Conservation (phyloP, 768 basidiomycete species). For the Amanita rimosa region DNA sequence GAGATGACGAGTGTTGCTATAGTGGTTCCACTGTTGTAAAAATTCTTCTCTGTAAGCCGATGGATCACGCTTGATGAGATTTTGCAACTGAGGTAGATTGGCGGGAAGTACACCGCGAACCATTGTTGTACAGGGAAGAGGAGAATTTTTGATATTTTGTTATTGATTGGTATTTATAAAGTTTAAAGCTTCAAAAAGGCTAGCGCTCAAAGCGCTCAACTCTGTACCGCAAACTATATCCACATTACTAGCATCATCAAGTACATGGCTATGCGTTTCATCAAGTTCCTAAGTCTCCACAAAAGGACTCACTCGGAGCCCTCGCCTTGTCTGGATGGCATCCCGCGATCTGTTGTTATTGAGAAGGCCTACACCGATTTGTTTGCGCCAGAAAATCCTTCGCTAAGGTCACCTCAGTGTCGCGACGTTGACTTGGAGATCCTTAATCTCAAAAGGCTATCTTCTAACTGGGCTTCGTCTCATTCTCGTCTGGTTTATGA, state of each 20-base stretch:
- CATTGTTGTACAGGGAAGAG: neutral
- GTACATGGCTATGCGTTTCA: neutral
- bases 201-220: too few species aligned
- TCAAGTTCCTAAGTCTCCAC: neutral
- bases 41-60: slow-evolving; percentile 90
- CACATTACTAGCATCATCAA: neutral
- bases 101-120: slow-evolving; percentile 71
- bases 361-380: slow-evolving; percentile 3
- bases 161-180: too few species aligned
- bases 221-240: too few species aligned
- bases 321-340: too few species aligned
- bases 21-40: slow-evolving; percentile 93
- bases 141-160: too few species aligned
- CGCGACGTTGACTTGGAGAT: slow-evolving; percentile 1
- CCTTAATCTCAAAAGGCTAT: slow-evolving; percentile 2
- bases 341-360: neutral
- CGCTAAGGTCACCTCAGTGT: neutral
- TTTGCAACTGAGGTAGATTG: slow-evolving; percentile 92
- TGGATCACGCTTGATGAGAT: slow-evolving; percentile 93
- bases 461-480: slow-evolving; percentile 1
- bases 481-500: slow-evolving; percentile 4
- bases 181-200: too few species aligned
- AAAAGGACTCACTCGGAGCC: neutral
- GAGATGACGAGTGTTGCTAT: slow-evolving; percentile 77
- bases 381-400: slow-evolving; percentile 2